These are phyloP conservation scores for Coniosporium apollinis DNA, from an alignment of 495 filamentous ascomycete genomes.

Conservation along the genomic window DNA sequence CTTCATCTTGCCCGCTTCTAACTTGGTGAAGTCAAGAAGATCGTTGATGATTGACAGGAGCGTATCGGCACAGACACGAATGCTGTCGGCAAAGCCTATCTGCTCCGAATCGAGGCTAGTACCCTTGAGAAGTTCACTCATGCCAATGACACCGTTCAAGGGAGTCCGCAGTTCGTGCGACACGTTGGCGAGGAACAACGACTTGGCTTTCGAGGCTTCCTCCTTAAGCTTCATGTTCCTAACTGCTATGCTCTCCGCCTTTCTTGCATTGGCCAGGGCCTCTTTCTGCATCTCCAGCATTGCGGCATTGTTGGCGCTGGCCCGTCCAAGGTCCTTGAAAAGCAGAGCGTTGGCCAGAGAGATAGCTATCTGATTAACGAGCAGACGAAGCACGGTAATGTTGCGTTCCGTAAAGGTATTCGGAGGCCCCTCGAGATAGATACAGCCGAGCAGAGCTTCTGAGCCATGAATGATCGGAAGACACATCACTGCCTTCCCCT, in stretches of 20 bases:
- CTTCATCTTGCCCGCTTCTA: slow-evolving; percentile 93
- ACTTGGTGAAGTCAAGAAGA: slow-evolving; percentile 81
- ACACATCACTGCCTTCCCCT: slow-evolving; percentile 65
- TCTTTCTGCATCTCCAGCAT: slow-evolving; percentile 82
- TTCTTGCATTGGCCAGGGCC: slow-evolving; percentile 60
- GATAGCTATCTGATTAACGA: slow-evolving; percentile 80
- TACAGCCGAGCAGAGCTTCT: slow-evolving; percentile 57
- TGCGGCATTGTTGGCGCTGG: slow-evolving; percentile 48
- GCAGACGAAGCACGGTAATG: slow-evolving; percentile 64
- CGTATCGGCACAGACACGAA: slow-evolving; percentile 76
- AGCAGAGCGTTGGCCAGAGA: slow-evolving; percentile 75
- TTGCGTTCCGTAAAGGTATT: slow-evolving; percentile 81
- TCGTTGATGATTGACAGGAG: slow-evolving; percentile 91
- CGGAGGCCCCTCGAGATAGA: slow-evolving; percentile 73
- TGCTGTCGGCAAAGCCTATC: slow-evolving; percentile 80
- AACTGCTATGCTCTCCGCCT: slow-evolving; percentile 69
- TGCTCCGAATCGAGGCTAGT: slow-evolving; percentile 66
- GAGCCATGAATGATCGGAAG: slow-evolving; percentile 69
- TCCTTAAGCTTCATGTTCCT: slow-evolving; percentile 79
- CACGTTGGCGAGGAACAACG: slow-evolving; percentile 84
- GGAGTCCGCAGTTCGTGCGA: slow-evolving; percentile 77
- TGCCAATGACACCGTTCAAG: slow-evolving; percentile 78
- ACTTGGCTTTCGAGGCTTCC: slow-evolving; percentile 80
- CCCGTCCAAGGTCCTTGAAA: slow-evolving; percentile 44
- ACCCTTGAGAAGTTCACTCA: slow-evolving; percentile 70